phyloP scores from a whole-genome alignment of 352 stramenopile species.

The Globisporangium camurandrum region DNA sequence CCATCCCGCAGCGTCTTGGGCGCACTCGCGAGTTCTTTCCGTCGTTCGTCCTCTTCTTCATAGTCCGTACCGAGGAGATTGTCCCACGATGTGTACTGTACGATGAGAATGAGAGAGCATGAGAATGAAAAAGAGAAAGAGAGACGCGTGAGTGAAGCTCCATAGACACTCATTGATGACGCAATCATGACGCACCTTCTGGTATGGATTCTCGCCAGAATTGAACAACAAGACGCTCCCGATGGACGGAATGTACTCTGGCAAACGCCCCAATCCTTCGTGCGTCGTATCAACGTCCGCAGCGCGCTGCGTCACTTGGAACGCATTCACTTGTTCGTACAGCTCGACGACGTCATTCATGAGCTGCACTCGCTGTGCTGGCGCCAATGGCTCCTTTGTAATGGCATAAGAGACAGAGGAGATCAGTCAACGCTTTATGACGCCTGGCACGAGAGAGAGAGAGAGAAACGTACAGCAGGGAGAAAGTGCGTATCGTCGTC shows the following conservation, averaged over 20 bases:
- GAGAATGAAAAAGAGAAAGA: too few species aligned
- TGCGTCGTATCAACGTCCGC: conserved; percentile 71
- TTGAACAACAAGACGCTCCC: conserved; percentile 84
- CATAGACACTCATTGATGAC: too few species aligned
- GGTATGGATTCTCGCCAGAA: conserved; percentile 83
- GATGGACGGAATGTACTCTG: conserved; percentile 77
- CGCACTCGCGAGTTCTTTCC: conserved; percentile 71
- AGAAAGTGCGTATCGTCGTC: conserved; percentile 81
- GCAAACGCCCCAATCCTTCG: conserved; percentile 68
- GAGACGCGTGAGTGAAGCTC: too few species aligned
- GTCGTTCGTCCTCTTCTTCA: conserved; percentile 82
- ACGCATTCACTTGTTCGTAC: conserved; percentile 81
- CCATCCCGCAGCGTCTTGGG: conserved; percentile 75
- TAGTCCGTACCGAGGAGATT: conserved; percentile 82
- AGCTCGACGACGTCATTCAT: conserved; percentile 81
- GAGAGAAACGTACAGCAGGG: conserved; percentile 28
- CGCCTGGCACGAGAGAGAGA: background rate
- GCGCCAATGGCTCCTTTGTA: conserved; percentile 51
- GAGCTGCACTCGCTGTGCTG: conserved; percentile 61
- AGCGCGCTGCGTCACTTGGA: conserved; percentile 55
- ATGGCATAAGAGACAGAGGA: too few species aligned
- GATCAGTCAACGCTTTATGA: too few species aligned
- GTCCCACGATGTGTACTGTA: conserved; percentile 83
- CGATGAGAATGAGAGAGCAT: too few species aligned
- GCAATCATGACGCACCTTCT: conserved; percentile 39